Evolutionary conservation across 2,329 filamentous ascomycete species (phyloP).

Genomic region (Paraconiothyrium sp.): DNA sequence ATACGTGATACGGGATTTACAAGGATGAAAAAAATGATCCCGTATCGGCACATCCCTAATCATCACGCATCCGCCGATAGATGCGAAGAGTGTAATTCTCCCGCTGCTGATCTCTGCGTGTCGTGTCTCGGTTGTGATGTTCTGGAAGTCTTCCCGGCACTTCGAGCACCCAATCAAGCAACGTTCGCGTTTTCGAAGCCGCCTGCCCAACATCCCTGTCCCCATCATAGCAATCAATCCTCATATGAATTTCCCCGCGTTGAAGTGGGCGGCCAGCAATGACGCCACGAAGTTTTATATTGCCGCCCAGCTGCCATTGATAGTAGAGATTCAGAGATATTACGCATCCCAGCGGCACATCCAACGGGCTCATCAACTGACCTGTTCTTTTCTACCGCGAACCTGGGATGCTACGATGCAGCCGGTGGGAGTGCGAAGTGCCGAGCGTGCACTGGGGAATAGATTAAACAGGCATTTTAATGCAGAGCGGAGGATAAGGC

Average conservation of each 20-base stretch:
- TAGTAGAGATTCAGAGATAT: not conserved
- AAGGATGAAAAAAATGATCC: too few species aligned
- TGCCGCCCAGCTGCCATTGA: not conserved
- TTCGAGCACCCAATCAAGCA: not conserved
- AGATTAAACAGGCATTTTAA: constrained; percentile 3
- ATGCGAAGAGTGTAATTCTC: not conserved
- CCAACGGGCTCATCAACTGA: constrained; percentile 3
- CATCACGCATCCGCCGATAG: not conserved
- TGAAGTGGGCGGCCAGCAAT: not conserved
- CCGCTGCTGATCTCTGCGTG: not conserved
- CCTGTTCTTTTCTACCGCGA: constrained; percentile 11
- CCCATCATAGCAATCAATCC: constrained; percentile 7
- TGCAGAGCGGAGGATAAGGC: constrained; percentile 12
- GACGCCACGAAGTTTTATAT: not conserved
- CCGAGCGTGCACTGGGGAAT: constrained; percentile 20
- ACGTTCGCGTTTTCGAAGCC: not conserved
- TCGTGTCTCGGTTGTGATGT: not conserved
- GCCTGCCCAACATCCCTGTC: not conserved
- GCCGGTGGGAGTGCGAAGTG: constrained; percentile 8
- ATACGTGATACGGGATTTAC: too few species aligned
- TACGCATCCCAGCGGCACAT: not conserved
- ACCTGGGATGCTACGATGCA: constrained; percentile 5
- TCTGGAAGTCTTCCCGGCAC: constrained; percentile 9
- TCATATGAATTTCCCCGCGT: constrained; percentile 9
- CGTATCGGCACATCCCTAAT: too few species aligned